A percentile compares a stretch with the other conserved stretches of the same genome.
Evolutionary conservation across 805 yeast species (phyloP).

Genomic region (Cyberlindnera euphorbiae): DNA sequence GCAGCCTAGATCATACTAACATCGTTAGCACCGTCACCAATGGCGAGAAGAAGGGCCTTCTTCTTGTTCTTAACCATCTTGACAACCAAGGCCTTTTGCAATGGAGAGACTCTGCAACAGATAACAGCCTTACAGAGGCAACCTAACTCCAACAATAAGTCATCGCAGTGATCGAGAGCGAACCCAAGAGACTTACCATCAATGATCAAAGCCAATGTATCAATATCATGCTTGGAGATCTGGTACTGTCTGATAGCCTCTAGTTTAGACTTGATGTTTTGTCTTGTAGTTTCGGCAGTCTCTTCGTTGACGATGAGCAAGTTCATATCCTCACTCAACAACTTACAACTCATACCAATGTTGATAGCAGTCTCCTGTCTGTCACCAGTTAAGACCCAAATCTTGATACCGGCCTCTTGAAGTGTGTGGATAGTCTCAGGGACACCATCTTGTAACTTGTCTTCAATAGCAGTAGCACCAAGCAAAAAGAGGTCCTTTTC

Average conservation of each 20-base stretch:
- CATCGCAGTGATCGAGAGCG: conserved; percentile 85
- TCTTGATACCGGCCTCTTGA: conserved; percentile 94
- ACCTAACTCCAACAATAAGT: conserved; percentile 71
- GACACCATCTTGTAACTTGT: conserved; percentile 95
- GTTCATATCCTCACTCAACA: conserved; percentile 94
- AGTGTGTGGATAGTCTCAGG: conserved; percentile 95
- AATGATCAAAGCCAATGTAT: conserved; percentile 82
- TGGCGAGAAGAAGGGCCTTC: conserved; percentile 70
- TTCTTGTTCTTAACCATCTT: conserved; percentile 86
- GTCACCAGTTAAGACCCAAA: conserved; percentile 98
- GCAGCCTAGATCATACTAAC: conserved; percentile 99
- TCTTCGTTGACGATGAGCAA: conserved; percentile 85
- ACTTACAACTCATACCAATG: conserved; percentile 96
- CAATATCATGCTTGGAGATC: conserved; percentile 60
- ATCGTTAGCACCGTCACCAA: conserved; percentile 99
- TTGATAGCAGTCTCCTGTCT: conserved; percentile 98
- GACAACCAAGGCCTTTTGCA: conserved; percentile 94
- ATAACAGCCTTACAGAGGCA: conserved; percentile 90
- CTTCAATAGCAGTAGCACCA: conserved; percentile 99
- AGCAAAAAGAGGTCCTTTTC: conserved; percentile 74
- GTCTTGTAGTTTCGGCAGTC: conserved; percentile 65
- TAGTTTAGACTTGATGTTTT: conserved; percentile 70
- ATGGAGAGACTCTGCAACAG: conserved; percentile 96
- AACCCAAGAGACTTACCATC: conserved; percentile 89
- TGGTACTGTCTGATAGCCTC: conserved; percentile 67